These are phyloP conservation scores for Heliosperma pusillum DNA, from an alignment of 148 eudicot genomes.

Conservation along the genomic window DNA sequence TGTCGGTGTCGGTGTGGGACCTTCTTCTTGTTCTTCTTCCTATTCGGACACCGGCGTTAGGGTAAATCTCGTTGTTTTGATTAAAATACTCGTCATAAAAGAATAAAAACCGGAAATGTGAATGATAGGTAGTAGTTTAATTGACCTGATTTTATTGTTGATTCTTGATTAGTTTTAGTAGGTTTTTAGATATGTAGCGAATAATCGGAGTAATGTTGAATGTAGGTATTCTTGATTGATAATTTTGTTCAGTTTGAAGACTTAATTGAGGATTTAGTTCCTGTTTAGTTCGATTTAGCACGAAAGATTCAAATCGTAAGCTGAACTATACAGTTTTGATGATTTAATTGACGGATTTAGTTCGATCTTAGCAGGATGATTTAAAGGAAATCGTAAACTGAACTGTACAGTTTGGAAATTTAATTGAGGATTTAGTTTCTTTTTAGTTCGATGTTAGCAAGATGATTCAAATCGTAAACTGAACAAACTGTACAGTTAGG, in stretches of 20 bases:
- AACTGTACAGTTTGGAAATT: neutral
- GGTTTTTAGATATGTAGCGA: neutral
- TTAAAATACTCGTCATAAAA: no score
- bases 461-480: neutral
- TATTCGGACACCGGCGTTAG: conserved; percentile 64
- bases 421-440: neutral
- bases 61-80: conserved; percentile 28
- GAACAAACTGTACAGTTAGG: neutral
- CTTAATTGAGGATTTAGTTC: neutral
- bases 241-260: neutral
- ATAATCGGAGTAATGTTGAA: neutral
- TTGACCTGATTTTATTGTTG: neutral
- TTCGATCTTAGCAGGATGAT: neutral
- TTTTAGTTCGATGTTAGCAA: neutral
- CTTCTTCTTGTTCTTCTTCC: conserved; percentile 37
- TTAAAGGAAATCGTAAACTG: neutral
- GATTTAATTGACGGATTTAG: neutral
- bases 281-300: neutral
- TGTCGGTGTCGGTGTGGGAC: neutral
- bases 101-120: no score
- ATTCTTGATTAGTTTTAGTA: neutral
- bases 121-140: no score
- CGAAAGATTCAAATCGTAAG: neutral
- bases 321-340: neutral
- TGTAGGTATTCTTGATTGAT: neutral